These are phyloP conservation scores for Aurantiochytrium sp. DNA, from an alignment of 108 stramenopile species.

Conservation along the genomic window DNA sequence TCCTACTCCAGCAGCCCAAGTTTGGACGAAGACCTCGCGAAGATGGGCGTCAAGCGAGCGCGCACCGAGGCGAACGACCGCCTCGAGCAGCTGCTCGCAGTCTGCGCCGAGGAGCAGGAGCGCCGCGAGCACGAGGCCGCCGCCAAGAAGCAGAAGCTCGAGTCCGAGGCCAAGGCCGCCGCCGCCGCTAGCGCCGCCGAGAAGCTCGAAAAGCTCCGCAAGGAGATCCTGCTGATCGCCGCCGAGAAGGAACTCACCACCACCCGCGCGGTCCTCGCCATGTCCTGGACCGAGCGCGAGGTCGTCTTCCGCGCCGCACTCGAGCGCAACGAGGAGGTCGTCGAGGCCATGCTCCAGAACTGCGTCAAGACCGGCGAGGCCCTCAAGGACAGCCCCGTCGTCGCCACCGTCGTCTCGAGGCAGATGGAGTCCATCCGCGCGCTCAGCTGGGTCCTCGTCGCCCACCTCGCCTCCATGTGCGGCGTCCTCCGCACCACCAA, in stretches of 20 bases:
- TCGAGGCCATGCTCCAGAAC: background rate
- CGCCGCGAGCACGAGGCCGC: background rate
- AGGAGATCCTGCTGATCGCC: background rate
- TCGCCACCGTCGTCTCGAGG: background rate
- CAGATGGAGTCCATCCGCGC: slow-evolving; percentile 6
- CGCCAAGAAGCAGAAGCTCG: background rate
- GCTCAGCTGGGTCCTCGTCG: background rate
- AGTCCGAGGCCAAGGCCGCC: no score
- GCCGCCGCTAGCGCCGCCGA: no score
- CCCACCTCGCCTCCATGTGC: slow-evolving; percentile 22
- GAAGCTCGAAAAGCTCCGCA: background rate
- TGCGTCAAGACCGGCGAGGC: background rate
- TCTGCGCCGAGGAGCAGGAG: background rate
- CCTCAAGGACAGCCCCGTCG: background rate
- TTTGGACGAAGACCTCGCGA: background rate
- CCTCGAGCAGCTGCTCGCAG: slow-evolving; percentile 4
- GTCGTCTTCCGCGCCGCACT: slow-evolving; percentile 2
- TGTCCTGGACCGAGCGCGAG: background rate
- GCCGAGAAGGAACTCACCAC: background rate
- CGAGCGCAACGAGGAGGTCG: slow-evolving; percentile 10
- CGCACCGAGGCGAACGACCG: background rate
- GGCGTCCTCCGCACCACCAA: slow-evolving; percentile 13
- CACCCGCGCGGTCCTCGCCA: background rate
- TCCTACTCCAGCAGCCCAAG: no score
- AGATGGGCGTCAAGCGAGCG: background rate